These are phyloP conservation scores for Neonectria neomacrospora DNA, from an alignment of 2,329 filamentous ascomycete genomes.

Conservation along the genomic window DNA sequence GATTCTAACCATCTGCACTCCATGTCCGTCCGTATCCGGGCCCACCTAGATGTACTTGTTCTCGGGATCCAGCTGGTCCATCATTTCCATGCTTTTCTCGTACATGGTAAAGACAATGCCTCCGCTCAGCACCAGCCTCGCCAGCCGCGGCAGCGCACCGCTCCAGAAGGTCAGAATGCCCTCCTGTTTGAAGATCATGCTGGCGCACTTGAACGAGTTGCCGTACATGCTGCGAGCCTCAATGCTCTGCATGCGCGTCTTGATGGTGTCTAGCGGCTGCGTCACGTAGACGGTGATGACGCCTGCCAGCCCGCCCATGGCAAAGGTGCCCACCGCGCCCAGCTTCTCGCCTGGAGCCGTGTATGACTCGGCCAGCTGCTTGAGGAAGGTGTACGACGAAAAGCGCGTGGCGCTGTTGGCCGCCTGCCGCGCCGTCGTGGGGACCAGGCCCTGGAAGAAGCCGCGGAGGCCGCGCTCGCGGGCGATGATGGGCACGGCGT, in stretches of 20 bases:
- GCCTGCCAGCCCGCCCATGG: conserved; percentile 87
- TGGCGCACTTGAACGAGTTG: conserved; percentile 86
- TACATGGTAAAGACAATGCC: conserved; percentile 99
- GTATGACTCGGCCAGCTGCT: conserved; percentile 91
- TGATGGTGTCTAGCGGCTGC: conserved; percentile 87
- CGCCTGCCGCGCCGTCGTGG: conserved; percentile 92
- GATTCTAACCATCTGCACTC: conserved; percentile 26
- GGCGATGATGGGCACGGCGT: conserved; percentile 87
- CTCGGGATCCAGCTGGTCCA: conserved; percentile 84
- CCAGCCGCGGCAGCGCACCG: conserved; percentile 87
- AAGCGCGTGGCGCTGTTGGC: conserved; percentile 95
- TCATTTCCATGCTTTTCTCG: conserved; percentile 93
- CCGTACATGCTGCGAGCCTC: conserved; percentile 84
- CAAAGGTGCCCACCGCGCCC: conserved; percentile 87
- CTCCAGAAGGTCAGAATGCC: conserved; percentile 93
- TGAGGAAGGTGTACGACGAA: conserved; percentile 88
- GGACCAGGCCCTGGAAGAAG: conserved; percentile 97
- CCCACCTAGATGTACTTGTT: conserved; percentile 76
- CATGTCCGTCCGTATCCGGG: background rate
- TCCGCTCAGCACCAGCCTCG: conserved; percentile 86
- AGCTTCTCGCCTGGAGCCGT: conserved; percentile 95
- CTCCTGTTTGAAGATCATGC: conserved; percentile 87
- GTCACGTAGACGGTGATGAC: conserved; percentile 88
- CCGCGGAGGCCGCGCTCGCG: conserved; percentile 88
- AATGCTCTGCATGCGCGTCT: conserved; percentile 97